Base-by-base conservation (phyloP, 345 rosid species). In the Gossypium turneri region DNA sequence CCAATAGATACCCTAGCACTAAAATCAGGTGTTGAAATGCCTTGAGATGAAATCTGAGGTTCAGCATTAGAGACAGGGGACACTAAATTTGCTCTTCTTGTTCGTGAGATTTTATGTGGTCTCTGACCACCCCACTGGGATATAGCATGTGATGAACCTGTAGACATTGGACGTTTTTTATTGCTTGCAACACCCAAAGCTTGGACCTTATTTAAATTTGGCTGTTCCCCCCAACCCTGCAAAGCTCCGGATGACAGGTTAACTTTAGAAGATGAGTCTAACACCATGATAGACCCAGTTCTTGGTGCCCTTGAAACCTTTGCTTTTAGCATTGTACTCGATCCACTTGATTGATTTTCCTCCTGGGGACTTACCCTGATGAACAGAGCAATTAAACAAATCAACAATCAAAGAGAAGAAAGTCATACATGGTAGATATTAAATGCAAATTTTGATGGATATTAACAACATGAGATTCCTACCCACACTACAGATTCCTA, bases 51-150 rank as follows among this genome's bases (percentile, higher is more conserved):
- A 75, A 68, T 75, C 67, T 86, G 94, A 80, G 73, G 73, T 76
- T 93, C 97, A 64, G 81, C 74, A 81, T 82, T 85, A 73, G 88
- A 76, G 69, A 85, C 83, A 59, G 99, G 97, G 45, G 90, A 82
- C 76, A 85, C 87, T 78, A 93, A 55, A 83, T 87, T 91, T 64
- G 93, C 82, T 81, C 99, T 91, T 85, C 97, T 86, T 45, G 92
- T 83, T 43, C 98, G 97, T 27, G 94, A 90, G 75, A 83, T 92
- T 77, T 95, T 95, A 72, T 86, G 90, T 25, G 88, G 93, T 77
- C 97, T 94, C 87, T 91, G 98, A 81, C 97, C 94, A 71, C 78
- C 94, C 98, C 99, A 95, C 68, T 91, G 90, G 67, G 97, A 88
- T 89, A 91, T 91, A 34, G 94, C 84, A 74, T 81, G 91, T 59